Base-by-base conservation (phyloP, 1,284 basidiomycete species). In the Flammula alnicola region DNA sequence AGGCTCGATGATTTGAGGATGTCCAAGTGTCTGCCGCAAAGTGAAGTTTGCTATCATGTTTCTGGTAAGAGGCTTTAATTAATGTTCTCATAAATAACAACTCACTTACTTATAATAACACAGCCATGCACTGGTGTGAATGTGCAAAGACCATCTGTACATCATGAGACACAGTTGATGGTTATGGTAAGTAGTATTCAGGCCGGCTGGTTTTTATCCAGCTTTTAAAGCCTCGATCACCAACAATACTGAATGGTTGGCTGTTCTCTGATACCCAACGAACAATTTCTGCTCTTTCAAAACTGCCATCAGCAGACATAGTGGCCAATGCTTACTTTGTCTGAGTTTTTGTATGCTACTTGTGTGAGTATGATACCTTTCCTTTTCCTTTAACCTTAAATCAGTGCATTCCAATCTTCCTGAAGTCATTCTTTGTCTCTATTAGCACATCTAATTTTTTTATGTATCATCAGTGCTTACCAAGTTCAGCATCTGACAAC, bases 171-270 rank as follows among this genome's bases (percentile, higher is more conserved):
- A 64, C 55, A 6, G 61, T 66, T 10, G 38, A 14, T 1, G 52
- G 58, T 1, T 54, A 61, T 8, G 63, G 64, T 41, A 68, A 48
- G 44, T 62, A 62, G 25, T 58, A 56, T 26, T 52, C 49, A 12
- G 62, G 66, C 1, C 60, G 14, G n/a, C 65, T 63, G 1, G 62
- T 62, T 47, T 63, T 68, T 57, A 62, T 65, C 11, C 63, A 42
- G 5, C 1, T 35, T 4, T 45, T 32, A 29, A 65, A 68, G 0
- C 52, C 60, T 2, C 23, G 10, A 37, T 69, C 64, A 2, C 51
- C 47, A 0, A 66, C 57, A n/a, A 68, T 60, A 1, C 32, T 36
- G 14, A 64, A 64, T 3, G 61, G 64, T 2, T 45, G 27, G 3
- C 7, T 32, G 33, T 48, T 60, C 37, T 68, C 58, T 0, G 52